Percentiles rank a stretch among this genome's conserved stretches.
Conservation (phyloP, 164 flowering plant species). For the Malania oleifera region DNA sequence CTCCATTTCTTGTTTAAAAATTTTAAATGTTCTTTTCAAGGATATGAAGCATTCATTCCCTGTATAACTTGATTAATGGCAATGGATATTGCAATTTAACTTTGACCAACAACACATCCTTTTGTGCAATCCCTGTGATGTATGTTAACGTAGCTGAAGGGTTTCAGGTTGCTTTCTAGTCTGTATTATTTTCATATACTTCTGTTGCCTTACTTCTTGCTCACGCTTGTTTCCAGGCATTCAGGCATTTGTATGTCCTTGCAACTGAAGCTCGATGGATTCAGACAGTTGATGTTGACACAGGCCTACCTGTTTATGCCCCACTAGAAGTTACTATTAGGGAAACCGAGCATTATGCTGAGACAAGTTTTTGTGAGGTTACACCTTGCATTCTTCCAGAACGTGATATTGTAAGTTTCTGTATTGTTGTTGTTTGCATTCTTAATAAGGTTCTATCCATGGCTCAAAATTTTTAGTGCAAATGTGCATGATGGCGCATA, state of each 20-base stretch:
- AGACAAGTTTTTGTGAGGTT: conserved; percentile 90
- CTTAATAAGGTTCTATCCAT: no score
- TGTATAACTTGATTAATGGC: background rate
- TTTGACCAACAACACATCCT: no score
- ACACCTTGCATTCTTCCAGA: conserved; percentile 96
- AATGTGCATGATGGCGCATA: no score
- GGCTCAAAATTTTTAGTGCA: no score
- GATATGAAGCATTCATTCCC: background rate
- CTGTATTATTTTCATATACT: no score
- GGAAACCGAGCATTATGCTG: conserved; percentile 81
- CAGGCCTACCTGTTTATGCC: conserved; percentile 87
- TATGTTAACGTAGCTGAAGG: no score
- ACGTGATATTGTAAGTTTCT: conserved; percentile 66
- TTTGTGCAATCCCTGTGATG: no score
- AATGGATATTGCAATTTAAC: background rate
- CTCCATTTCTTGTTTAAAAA: background rate
- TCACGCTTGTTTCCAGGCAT: conserved; percentile 50
- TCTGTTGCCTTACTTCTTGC: background rate
- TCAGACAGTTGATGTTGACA: conserved; percentile 95
- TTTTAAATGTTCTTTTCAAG: background rate
- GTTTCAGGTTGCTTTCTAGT: no score
- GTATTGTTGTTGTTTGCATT: no score
- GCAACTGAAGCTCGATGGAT: conserved; percentile 93
- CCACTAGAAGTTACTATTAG: conserved; percentile 71
- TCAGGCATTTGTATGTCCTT: conserved; percentile 90